These are phyloP conservation scores for Mucor irregularis DNA, from an alignment of 371 early-diverging fungal genomes.

Conservation along the genomic window DNA sequence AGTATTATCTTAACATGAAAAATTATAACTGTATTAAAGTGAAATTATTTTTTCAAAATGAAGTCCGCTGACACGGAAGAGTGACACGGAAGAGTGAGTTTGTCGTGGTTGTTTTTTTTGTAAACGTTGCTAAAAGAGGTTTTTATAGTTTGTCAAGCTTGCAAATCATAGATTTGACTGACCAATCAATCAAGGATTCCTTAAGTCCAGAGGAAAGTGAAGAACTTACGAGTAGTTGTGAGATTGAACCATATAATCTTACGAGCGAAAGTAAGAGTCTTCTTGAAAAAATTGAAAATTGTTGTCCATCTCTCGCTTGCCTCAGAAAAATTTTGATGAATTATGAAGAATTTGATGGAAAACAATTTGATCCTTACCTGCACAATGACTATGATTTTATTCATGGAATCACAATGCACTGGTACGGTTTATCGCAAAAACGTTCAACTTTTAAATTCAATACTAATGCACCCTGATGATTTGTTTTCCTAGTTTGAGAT, in stretches of 20 bases:
- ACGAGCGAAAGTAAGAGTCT: slow-evolving; percentile 5
- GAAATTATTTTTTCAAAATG: too few relatives aligned
- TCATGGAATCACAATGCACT: slow-evolving; percentile 9
- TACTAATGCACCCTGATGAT: slow-evolving; percentile 13
- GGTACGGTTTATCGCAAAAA: slow-evolving; percentile 8
- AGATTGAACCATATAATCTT: slow-evolving; percentile 1
- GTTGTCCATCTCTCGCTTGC: slow-evolving; percentile 7
- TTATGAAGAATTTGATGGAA: slow-evolving; percentile 9
- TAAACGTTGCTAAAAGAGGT: slow-evolving; percentile 6
- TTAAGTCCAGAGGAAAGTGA: too few relatives aligned
- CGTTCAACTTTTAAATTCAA: slow-evolving; percentile 14
- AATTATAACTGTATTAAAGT: too few relatives aligned
- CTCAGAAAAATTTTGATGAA: slow-evolving; percentile 12
- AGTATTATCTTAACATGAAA: too few relatives aligned
- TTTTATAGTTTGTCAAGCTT: slow-evolving; percentile 16
- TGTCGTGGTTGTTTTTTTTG: slow-evolving; percentile 7
- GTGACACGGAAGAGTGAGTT: too few relatives aligned
- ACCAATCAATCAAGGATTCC: slow-evolving; percentile 10
- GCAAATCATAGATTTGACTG: slow-evolving; percentile 12
- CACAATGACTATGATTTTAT: slow-evolving; percentile 11
- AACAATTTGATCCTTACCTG: slow-evolving; percentile 9
- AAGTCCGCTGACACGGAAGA: too few relatives aligned
- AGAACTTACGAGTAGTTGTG: slow-evolving; percentile 8
- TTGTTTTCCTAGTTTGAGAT: slow-evolving; percentile 11
- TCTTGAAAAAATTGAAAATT: slow-evolving; percentile 2